Evolutionary conservation across 495 filamentous ascomycete species (phyloP).

Genomic region (Halenospora varia): DNA sequence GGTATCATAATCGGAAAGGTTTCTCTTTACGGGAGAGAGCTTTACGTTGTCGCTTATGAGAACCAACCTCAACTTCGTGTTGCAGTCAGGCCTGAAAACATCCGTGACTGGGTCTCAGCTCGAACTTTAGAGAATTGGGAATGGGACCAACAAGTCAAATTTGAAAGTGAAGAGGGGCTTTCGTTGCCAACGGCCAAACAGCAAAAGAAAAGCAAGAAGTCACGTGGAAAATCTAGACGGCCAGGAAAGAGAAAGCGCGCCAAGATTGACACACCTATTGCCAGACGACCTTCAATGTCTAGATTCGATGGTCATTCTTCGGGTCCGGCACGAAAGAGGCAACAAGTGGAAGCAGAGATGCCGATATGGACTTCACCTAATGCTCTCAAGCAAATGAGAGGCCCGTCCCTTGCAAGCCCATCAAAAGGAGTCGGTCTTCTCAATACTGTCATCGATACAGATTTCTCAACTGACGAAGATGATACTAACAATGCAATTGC

Average conservation of each 20-base stretch:
- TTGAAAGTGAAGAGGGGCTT: too few relatives aligned
- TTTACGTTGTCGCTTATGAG: constrained; percentile 13
- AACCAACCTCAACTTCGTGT: constrained; percentile 9
- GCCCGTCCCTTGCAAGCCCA: background rate
- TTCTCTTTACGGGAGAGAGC: background rate
- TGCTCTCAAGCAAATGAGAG: background rate
- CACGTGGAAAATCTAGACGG: too few relatives aligned
- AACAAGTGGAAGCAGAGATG: background rate
- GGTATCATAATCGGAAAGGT: constrained; percentile 13
- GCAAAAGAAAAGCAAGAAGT: too few relatives aligned
- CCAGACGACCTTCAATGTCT: too few relatives aligned
- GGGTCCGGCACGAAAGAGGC: background rate
- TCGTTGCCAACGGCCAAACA: too few relatives aligned
- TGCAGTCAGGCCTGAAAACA: constrained; percentile 9
- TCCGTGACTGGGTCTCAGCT: constrained; percentile 21
- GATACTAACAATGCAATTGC: background rate
- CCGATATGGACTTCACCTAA: constrained; percentile 2
- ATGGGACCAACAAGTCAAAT: background rate
- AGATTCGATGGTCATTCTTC: too few relatives aligned
- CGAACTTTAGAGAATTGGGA: constrained; percentile 19
- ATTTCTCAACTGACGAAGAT: background rate
- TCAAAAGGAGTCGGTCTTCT: background rate
- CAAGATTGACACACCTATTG: too few relatives aligned
- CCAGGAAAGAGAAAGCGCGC: too few relatives aligned
- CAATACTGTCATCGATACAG: background rate